Evolutionary conservation across 805 yeast genomes (phyloP).

Genomic region (Pichia scutulata): DNA sequence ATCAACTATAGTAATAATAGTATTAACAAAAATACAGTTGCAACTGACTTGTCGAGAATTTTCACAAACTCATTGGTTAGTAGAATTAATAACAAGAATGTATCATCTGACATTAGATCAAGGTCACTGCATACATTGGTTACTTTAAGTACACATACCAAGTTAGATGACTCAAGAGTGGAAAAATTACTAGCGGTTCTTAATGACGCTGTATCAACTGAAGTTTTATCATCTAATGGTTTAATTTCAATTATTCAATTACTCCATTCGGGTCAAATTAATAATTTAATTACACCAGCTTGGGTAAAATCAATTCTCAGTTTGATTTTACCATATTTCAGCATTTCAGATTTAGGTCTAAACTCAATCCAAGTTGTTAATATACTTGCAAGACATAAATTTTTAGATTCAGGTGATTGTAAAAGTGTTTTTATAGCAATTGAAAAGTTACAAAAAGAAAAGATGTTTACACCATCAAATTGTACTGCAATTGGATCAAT

Average conservation of each 20-base stretch:
- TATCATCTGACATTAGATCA: constrained; percentile 28
- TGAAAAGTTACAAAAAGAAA: constrained; percentile 6
- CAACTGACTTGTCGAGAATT: constrained; percentile 1
- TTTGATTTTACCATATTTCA: constrained; percentile 15
- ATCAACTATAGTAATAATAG: constrained; percentile 6
- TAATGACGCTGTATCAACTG: constrained; percentile 20
- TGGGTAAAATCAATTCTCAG: constrained; percentile 19
- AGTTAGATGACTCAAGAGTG: constrained; percentile 1
- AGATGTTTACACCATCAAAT: constrained; percentile 11
- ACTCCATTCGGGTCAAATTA: constrained; percentile 8
- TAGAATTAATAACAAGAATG: constrained; percentile 24
- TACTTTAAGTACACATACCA: constrained; percentile 13
- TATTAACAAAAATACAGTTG: constrained; percentile 1
- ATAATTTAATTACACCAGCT: background rate
- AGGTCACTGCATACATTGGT: constrained; percentile 20
- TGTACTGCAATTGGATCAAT: constrained; percentile 8
- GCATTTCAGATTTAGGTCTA: constrained; percentile 15
- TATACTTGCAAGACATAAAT: constrained; percentile 3
- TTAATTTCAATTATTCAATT: constrained; percentile 18
- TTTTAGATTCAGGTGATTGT: constrained; percentile 11
- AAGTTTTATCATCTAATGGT: constrained; percentile 21
- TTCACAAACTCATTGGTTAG: constrained; percentile 15
- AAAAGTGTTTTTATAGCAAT: constrained; percentile 5
- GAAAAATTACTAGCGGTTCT: constrained; percentile 15
- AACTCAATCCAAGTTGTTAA: constrained; percentile 16